These are phyloP conservation scores for Lactarius indigo DNA, from an alignment of 768 basidiomycete species.

Conservation along the genomic window DNA sequence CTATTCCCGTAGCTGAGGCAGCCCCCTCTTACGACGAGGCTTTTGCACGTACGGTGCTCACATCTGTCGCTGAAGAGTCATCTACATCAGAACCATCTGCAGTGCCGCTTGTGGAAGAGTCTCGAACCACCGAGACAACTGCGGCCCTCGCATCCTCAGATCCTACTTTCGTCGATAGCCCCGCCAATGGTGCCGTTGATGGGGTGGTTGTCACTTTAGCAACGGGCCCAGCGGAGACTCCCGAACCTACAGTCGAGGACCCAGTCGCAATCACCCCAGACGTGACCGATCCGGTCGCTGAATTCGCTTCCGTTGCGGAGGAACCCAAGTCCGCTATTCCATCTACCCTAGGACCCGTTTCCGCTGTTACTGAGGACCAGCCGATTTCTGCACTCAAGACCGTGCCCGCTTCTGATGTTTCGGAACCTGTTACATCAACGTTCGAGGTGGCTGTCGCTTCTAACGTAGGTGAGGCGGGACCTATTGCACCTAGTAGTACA, in stretches of 20 bases:
- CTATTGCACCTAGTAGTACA: neutral
- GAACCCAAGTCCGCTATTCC: neutral
- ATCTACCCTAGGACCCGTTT: neutral
- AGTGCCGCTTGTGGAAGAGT: neutral
- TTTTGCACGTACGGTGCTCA: constrained; percentile 2
- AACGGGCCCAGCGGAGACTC: neutral
- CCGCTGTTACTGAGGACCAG: neutral
- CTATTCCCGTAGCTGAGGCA: constrained; percentile 17
- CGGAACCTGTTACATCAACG: neutral
- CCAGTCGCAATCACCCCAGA: neutral
- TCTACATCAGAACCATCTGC: neutral
- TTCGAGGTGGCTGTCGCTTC: neutral
- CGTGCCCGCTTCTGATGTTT: neutral
- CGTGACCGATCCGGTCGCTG: neutral
- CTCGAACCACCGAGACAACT: neutral
- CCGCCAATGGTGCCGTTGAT: neutral
- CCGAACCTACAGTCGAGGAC: neutral
- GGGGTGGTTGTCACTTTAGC: neutral
- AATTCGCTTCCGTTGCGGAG: neutral
- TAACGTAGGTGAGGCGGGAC: neutral
- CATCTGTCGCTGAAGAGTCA: constrained; percentile 7
- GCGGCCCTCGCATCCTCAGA: neutral
- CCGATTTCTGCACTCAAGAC: neutral
- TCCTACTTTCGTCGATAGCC: neutral
- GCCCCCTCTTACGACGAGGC: constrained; percentile 10